These are phyloP conservation scores for Podospora tetraspora DNA, from an alignment of 495 filamentous ascomycete genomes.

Conservation along the genomic window DNA sequence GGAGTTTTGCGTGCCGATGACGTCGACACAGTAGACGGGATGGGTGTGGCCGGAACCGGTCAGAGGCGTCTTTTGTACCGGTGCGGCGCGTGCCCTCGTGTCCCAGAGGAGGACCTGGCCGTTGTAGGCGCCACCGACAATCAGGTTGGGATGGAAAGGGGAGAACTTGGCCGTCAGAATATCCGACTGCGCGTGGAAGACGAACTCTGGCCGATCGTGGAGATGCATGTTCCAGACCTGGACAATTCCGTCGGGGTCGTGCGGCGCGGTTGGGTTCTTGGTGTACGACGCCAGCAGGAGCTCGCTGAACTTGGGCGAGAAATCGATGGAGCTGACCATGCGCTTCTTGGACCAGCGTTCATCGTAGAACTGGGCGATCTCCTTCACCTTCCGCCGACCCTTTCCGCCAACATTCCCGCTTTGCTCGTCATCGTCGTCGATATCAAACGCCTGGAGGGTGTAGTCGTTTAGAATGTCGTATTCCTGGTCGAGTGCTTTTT, in stretches of 20 bases:
- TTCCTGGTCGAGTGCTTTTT: conserved; percentile 83
- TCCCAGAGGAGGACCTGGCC: conserved; percentile 99
- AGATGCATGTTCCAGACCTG: conserved; percentile 97
- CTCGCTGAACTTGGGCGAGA: conserved; percentile 93
- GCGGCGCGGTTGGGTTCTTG: conserved; percentile 89
- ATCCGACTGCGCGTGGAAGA: conserved; percentile 94
- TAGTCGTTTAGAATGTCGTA: conserved; percentile 97
- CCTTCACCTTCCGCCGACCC: conserved; percentile 73
- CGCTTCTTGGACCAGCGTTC: conserved; percentile 95
- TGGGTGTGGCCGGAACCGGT: conserved; percentile 92
- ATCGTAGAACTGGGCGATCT: conserved; percentile 88
- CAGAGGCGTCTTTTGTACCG: conserved; percentile 91
- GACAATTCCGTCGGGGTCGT: conserved; percentile 90
- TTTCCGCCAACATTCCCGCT: conserved; percentile 62
- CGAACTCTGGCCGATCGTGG: conserved; percentile 87
- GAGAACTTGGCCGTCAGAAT: conserved; percentile 94
- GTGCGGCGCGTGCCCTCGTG: conserved; percentile 77
- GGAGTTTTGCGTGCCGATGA: conserved; percentile 96
- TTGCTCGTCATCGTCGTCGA: conserved; percentile 82
- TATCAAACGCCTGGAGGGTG: conserved; percentile 64
- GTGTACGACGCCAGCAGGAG: conserved; percentile 91
- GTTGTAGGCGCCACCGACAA: conserved; percentile 90
- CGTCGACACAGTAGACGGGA: conserved; percentile 89
- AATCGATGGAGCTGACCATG: conserved; percentile 88
- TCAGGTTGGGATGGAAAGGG: conserved; percentile 91